Base-by-base conservation (phyloP, 2,329 filamentous ascomycete genomes). In the Beauveria scarabaeidicola region DNA sequence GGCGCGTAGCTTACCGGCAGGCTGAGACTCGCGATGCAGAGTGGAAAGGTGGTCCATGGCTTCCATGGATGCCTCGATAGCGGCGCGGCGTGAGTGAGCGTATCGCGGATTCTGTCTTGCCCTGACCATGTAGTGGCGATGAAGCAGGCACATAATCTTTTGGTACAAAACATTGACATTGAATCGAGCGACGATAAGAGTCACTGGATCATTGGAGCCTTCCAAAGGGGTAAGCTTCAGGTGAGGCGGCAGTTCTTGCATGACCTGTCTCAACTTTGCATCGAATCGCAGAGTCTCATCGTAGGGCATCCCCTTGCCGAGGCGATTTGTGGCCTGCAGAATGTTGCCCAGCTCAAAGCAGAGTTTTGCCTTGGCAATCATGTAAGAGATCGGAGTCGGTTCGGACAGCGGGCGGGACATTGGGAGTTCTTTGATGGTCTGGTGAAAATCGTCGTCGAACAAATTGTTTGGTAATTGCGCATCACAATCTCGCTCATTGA, bases 111-210 rank as follows among this genome's bases (percentile, higher is more conserved):
- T 94, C 61, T 89, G 83, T 52, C 89, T 80, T 5, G 91, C 89
- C 61, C 86, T 83, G n/a, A 83, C 79, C 61, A 96, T 81, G 70
- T 94, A 97, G 64, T 91, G 91, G 54, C 91, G 83, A 72, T 99
- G 94, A 43, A 99, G 81, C 23, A 96, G 83, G 67, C 91, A 95
- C 66, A 96, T 81, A 19, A 91, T 89, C 74, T 96, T 96, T 64
- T 95, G 86, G 69, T 91, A 96, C 5, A 97, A 75, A 53, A 94
- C 87, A 63, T 94, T 90, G 36, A 97, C 77, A 60, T 88, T 89
- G 69, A 91, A 92, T 29, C 92, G 86, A 55, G 92, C 88, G 76
- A 96, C 88, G 61, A 97, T 86, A 61, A 94, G 82, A 27, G 90
- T 89, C 71, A 94, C 85, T 19, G 95, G 86, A 66, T 96, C 92